These are phyloP conservation scores for Omphalea diandra DNA, from an alignment of 441 rosid genomes.

Conservation along the genomic window DNA sequence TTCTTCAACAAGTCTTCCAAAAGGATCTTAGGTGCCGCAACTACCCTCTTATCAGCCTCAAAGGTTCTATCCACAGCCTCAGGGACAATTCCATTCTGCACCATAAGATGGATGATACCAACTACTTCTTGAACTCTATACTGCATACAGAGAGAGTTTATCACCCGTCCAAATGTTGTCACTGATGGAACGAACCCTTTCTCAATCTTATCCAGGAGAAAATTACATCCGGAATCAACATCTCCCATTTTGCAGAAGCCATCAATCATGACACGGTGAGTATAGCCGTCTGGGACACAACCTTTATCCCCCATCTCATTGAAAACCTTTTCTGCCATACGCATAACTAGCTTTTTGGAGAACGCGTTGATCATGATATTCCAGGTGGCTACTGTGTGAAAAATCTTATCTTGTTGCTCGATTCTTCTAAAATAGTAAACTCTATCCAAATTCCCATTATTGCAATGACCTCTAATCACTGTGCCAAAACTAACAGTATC, in stretches of 20 bases:
- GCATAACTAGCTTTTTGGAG: conserved; percentile 58
- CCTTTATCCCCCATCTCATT: conserved; percentile 58
- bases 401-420: conserved; percentile 49
- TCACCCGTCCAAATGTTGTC: conserved; percentile 71
- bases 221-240: conserved; percentile 52
- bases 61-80: conserved; percentile 69
- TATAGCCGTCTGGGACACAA: conserved; percentile 63
- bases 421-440: conserved; percentile 62
- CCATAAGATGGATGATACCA: conserved; percentile 69
- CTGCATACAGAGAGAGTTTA: conserved; percentile 80
- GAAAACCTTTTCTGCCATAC: conserved; percentile 64
- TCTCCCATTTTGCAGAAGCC: conserved; percentile 83
- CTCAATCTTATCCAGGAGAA: conserved; percentile 55
- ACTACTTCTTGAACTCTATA: conserved; percentile 72
- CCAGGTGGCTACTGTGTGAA: conserved; percentile 60
- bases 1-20: conserved; percentile 88
- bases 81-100: conserved; percentile 66
- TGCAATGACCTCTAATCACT: conserved; percentile 66
- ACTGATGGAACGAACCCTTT: conserved; percentile 68
- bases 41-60: conserved; percentile 71
- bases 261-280: conserved; percentile 76
- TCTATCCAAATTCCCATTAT: conserved; percentile 59
- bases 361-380: conserved; percentile 79
- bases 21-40: conserved; percentile 90
- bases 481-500: conserved; percentile 71